Base-by-base conservation (phyloP, 495 filamentous ascomycete genomes). In the Copromyces sp. region DNA sequence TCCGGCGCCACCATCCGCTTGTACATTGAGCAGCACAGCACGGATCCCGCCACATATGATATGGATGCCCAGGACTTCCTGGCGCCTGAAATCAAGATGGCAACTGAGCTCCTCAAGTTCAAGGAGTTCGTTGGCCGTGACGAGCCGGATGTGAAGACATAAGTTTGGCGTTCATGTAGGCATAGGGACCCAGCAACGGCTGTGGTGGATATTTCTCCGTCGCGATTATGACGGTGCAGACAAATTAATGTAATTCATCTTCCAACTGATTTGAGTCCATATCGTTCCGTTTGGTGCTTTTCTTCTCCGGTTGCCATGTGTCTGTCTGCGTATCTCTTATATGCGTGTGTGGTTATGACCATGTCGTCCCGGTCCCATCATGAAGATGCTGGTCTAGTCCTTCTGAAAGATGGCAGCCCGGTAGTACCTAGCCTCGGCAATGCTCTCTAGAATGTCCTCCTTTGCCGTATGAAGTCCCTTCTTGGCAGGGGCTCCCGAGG, bases 81-180 rank as follows among this genome's bases (percentile, higher is more conserved):
- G 73, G 89, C 91, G 86, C 91, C 93, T 69, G 94, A 95, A 76
- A 91, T 99, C 74, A 86, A 90, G 74, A 85, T 97, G 76, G 93
- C 95, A 2, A 89, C 94, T 17, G 88, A 90, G 41, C 85, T 99
- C 69, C 84, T 99, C 79, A 91, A 91, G 84, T 91, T 99, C 83
- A 89, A 97, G 85, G 91, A 97, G 82, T 92, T 89, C 78, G 87
- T 98, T 76, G 94, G 93, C 74, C 89, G 94, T 65, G 93, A 92
- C 74, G 91, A 97, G 84, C 95, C 95, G 39, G 92, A 97, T 86
- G 95, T 98, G 45, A 95, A 93, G 89, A 98, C 94, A 68, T 98
- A 90, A 84, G 24, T 16, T 35, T 16, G 29, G 6, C 29, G 53
- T 65, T 37, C 12, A 65, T 65, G 53, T 32, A 32, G 53, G 53